Conservation (phyloP, 805 yeast genomes). For the Starmerella bacillaris region DNA sequence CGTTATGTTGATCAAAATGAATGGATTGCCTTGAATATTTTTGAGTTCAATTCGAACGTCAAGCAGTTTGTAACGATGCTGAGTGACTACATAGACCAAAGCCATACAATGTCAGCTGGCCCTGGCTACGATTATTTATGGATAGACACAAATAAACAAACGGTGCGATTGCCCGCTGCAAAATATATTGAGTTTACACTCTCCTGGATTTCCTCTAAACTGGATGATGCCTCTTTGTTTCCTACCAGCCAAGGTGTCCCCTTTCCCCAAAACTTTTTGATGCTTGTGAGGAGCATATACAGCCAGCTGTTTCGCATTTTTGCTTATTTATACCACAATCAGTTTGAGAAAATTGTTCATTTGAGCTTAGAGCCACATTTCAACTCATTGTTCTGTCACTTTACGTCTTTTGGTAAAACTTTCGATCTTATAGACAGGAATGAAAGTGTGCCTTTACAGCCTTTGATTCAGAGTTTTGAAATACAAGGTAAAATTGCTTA, state of each 20-base stretch:
- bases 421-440: conserved; percentile 60
- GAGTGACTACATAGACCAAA: conserved; percentile 79
- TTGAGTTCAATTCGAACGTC: conserved; percentile 71
- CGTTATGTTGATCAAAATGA: conserved; percentile 87
- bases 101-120: conserved; percentile 78
- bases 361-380: conserved; percentile 88
- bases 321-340: conserved; percentile 89
- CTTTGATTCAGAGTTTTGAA: conserved; percentile 64
- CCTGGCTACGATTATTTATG: conserved; percentile 79
- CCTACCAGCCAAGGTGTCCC: conserved; percentile 83
- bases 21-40: conserved; percentile 87
- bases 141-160: conserved; percentile 66
- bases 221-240: conserved; percentile 75
- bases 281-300: conserved; percentile 71
- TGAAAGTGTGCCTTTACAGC: conserved; percentile 63
- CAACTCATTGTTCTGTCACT: conserved; percentile 94
- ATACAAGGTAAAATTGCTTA: conserved; percentile 62
- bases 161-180: conserved; percentile 73
- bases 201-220: conserved; percentile 73
- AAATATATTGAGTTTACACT: conserved; percentile 85
- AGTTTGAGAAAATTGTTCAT: conserved; percentile 85
- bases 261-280: conserved; percentile 68
- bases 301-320: conserved; percentile 88
- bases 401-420: conserved; percentile 68
- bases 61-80: conserved; percentile 82